Base-by-base conservation (phyloP, 2,329 filamentous ascomycete genomes). In the Cercospora sesami region DNA sequence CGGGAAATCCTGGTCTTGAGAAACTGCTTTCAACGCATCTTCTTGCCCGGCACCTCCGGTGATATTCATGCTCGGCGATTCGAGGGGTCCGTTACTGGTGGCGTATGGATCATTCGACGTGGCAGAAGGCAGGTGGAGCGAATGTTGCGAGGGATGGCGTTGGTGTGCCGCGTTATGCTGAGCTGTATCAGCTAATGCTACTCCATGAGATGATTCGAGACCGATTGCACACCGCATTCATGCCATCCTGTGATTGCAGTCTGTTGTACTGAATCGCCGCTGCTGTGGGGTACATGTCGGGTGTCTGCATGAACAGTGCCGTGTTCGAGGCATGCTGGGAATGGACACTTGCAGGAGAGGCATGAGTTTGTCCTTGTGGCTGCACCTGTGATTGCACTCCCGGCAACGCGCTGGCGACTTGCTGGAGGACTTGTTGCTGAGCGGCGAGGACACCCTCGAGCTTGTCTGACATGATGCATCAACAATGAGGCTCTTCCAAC, bases 31-130 rank as follows among this genome's bases (percentile, higher is more conserved):
- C 64, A 72, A 72, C 30, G 31, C 69, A 42, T 63, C 69, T 33
- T 73, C 68, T 39, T 69, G 69, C 6, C 51, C 53, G 3, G 64
- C 64, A 9, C 69, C 68, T 74, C 75, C 23, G 79, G 84, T 42
- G 30, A 89, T 83, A 64, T 83, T 85, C 26, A 88, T 81, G 26
- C 83, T 84, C 0, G 89, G 87, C 1, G 89, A 88, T 63, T 86
- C 85, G 36, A 90, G 78, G 9, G 85, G 82, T 51, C 80, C 76
- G 66, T 79, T 76, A 12, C 73, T 74, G 14, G 75, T 68, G 16
- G 73, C 71, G 68, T 80, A 81, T 7, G 73, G 39, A 23, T 75
- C 76, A 67, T 60, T 31, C 55, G 45, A 69, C 21, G 57, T 65
- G n/a, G 65, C 45, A 6, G 65, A 62, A 3, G 72, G 68, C 16